These are phyloP conservation scores for Gleditsia sinensis DNA, from an alignment of 306 rosid species.

Conservation along the genomic window DNA sequence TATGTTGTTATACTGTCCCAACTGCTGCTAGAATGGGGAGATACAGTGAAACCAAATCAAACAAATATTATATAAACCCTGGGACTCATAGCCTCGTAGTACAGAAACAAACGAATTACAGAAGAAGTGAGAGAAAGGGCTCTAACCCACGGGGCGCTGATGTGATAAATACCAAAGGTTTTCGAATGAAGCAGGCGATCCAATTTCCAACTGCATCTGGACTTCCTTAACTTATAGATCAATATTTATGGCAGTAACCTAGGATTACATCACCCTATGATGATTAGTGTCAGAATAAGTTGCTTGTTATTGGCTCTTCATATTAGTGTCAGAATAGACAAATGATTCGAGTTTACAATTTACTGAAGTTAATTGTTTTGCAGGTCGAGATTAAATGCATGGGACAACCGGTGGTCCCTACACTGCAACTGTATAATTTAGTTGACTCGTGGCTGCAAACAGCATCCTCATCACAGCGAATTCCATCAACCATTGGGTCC, in stretches of 20 bases:
- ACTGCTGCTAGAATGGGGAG: background rate
- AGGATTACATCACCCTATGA: background rate
- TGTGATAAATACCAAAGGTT: background rate
- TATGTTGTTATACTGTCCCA: background rate
- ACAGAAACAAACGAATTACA: background rate
- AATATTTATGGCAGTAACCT: background rate
- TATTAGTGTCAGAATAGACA: background rate
- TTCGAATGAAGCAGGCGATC: background rate
- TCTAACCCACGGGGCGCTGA: background rate
- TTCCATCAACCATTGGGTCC: slow-evolving; percentile 56
- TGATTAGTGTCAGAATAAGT: background rate
- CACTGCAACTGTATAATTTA: slow-evolving; percentile 50
- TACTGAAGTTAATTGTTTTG: slow-evolving; percentile 30
- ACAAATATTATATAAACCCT: background rate
- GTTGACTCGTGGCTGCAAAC: slow-evolving; percentile 66
- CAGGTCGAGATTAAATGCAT: slow-evolving; percentile 80
- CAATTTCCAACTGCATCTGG: background rate
- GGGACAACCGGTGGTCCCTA: slow-evolving; percentile 66
- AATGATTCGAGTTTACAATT: background rate
- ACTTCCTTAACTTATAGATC: background rate
- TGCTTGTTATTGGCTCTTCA: background rate
- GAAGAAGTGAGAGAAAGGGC: background rate
- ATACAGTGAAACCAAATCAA: slow-evolving; percentile 5
- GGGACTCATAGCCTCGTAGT: background rate
- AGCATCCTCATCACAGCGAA: slow-evolving; percentile 45